Conservation (phyloP, 2,329 filamentous ascomycete species). For the Coniochaeta sp. region DNA sequence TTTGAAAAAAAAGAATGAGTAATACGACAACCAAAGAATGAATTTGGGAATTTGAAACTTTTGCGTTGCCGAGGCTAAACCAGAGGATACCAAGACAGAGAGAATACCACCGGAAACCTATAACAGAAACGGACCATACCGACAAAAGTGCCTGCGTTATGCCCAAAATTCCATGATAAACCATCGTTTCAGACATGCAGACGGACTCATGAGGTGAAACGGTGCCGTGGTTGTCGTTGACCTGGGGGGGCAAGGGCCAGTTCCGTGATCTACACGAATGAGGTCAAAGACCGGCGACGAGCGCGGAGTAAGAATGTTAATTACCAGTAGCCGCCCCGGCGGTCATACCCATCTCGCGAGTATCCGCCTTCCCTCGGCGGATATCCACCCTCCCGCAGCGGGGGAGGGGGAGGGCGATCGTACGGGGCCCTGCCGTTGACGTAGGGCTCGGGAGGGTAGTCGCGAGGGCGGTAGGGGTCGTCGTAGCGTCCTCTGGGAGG, state of each 20-base stretch:
- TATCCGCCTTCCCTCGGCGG: slow-evolving; percentile 21
- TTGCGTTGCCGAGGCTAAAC: neutral
- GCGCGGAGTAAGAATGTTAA: neutral
- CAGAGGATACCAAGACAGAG: too few species aligned
- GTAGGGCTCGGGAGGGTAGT: slow-evolving; percentile 60
- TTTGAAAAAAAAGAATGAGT: neutral
- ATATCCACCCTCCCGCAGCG: slow-evolving; percentile 26
- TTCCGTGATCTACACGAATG: slow-evolving; percentile 3
- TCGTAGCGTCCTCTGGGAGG: slow-evolving; percentile 63
- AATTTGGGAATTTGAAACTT: neutral
- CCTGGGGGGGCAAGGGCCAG: neutral
- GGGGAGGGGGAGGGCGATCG: slow-evolving; percentile 39
- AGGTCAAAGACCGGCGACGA: slow-evolving; percentile 10
- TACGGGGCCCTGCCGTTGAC: slow-evolving; percentile 48
- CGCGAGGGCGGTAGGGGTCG: slow-evolving; percentile 63
- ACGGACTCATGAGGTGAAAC: neutral
- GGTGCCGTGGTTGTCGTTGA: neutral
- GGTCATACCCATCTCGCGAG: slow-evolving; percentile 19
- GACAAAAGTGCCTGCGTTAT: neutral
- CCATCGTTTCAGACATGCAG: neutral
- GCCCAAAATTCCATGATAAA: neutral
- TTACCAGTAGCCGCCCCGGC: slow-evolving; percentile 18
- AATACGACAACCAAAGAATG: neutral
- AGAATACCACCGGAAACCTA: too few species aligned
- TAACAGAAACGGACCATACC: neutral